phyloP scores from a whole-genome alignment of 495 filamentous ascomycete genomes.

The Clohesyomyces aquaticus region DNA sequence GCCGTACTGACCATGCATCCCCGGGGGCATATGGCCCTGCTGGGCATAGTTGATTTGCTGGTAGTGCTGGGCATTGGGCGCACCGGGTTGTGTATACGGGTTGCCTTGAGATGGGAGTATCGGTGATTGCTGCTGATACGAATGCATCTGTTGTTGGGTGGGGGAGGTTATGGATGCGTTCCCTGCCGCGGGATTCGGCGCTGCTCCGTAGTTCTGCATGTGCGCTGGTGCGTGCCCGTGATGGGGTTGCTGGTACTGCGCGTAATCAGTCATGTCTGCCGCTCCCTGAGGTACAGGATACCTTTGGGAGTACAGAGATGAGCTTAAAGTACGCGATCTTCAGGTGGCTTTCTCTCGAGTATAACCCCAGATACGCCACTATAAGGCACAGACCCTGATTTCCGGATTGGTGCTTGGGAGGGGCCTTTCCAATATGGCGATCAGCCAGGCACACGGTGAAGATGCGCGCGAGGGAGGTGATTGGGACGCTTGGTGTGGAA shows the following conservation, averaged over 20 bases:
- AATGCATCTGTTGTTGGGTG: slow-evolving; percentile 57
- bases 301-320: slow-evolving; percentile 33
- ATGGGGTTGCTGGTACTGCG: slow-evolving; percentile 64
- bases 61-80: slow-evolving; percentile 50
- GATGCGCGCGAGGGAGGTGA: slow-evolving; percentile 21
- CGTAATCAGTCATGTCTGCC: slow-evolving; percentile 67
- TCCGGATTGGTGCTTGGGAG: slow-evolving; percentile 16
- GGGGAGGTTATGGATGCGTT: slow-evolving; percentile 61
- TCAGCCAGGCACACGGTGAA: slow-evolving; percentile 5
- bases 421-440: background rate
- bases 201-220: slow-evolving; percentile 55
- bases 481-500: slow-evolving; percentile 33
- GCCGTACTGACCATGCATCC: slow-evolving; percentile 61
- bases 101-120: slow-evolving; percentile 63
- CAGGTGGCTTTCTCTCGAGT: slow-evolving; percentile 30
- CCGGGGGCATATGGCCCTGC: slow-evolving; percentile 58
- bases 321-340: slow-evolving; percentile 31
- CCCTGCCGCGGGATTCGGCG: slow-evolving; percentile 52
- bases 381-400: slow-evolving; percentile 25
- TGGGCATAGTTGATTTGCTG: slow-evolving; percentile 59
- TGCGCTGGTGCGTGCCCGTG: slow-evolving; percentile 58
- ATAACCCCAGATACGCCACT: slow-evolving; percentile 41
- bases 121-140: slow-evolving; percentile 61
- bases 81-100: slow-evolving; percentile 37
- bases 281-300: slow-evolving; percentile 30